Evolutionary conservation across 2,329 filamentous ascomycete genomes (phyloP).

Genomic region (Fusarium sp.): DNA sequence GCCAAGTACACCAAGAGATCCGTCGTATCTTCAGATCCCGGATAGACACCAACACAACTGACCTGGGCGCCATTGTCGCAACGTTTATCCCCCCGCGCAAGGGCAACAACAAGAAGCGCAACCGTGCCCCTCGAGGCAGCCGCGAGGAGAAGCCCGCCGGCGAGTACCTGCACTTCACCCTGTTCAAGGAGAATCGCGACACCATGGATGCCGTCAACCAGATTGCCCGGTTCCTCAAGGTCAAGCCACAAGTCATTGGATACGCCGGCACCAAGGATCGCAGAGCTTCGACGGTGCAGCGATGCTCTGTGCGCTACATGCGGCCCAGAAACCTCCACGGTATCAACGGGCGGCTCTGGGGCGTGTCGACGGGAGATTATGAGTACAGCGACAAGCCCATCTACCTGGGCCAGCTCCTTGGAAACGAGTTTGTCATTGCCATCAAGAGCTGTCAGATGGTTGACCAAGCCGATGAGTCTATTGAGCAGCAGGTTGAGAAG

Average conservation of each 20-base stretch:
- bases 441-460: constrained; percentile 80
- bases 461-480: constrained; percentile 46
- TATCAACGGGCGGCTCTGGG: constrained; percentile 69
- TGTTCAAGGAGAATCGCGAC: constrained; percentile 97
- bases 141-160: constrained; percentile 57
- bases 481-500: constrained; percentile 44
- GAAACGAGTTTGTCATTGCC: constrained; percentile 93
- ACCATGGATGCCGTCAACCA: constrained; percentile 90
- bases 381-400: constrained; percentile 75
- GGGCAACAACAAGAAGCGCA: constrained; percentile 44
- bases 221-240: constrained; percentile 74
- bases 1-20: constrained; percentile 65
- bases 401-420: constrained; percentile 80
- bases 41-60: constrained; percentile 75
- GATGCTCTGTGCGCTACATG: constrained; percentile 69
- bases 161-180: constrained; percentile 85
- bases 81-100: constrained; percentile 63
- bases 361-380: constrained; percentile 78
- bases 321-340: constrained; percentile 66
- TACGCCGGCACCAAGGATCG: constrained; percentile 90
- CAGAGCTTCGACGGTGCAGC: constrained; percentile 83
- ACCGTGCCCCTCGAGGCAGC: constrained; percentile 38
- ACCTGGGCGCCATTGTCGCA: constrained; percentile 68
- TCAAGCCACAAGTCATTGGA: constrained; percentile 76
- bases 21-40: constrained; percentile 81